A percentile compares a stretch with the other conserved stretches of the same genome.
Conservation (phyloP, 441 rosid genomes). For the Populus hybrid region DNA sequence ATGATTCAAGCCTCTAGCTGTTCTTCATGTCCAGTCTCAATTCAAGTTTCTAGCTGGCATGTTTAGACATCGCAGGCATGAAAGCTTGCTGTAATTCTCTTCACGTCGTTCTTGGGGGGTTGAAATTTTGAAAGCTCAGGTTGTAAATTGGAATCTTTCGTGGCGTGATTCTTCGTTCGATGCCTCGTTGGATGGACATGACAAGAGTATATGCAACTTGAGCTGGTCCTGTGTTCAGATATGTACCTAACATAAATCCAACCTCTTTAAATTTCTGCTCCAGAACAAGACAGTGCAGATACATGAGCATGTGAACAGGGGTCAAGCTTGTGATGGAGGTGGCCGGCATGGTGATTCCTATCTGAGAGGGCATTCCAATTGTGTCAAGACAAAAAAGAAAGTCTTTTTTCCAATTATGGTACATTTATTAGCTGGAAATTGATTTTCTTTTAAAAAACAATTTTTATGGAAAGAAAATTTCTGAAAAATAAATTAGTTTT, state of each 20-base stretch:
- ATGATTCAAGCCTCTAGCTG: not conserved
- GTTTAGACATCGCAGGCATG: not conserved
- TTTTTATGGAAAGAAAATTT: no score
- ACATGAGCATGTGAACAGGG: no score
- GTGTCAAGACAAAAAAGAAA: not conserved
- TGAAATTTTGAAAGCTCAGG: not conserved
- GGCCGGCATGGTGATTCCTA: not conserved
- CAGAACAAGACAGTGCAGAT: no score
- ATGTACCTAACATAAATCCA: no score
- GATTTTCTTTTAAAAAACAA: no score
- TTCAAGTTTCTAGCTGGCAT: not conserved
- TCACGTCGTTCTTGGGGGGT: not conserved
- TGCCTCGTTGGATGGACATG: not conserved
- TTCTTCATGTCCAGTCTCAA: not conserved
- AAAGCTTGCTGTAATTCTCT: not conserved
- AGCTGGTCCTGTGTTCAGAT: no score
- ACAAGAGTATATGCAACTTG: not conserved
- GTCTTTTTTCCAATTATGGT: not conserved
- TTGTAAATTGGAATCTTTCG: not conserved
- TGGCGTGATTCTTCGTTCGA: not conserved
- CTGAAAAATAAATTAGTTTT: no score
- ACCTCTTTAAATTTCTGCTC: no score
- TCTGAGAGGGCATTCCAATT: not conserved
- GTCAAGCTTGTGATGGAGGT: no score
- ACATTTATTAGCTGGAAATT: no score